Conservation (phyloP, 1,284 basidiomycete genomes). For the Rhizopogon hawkerae region DNA sequence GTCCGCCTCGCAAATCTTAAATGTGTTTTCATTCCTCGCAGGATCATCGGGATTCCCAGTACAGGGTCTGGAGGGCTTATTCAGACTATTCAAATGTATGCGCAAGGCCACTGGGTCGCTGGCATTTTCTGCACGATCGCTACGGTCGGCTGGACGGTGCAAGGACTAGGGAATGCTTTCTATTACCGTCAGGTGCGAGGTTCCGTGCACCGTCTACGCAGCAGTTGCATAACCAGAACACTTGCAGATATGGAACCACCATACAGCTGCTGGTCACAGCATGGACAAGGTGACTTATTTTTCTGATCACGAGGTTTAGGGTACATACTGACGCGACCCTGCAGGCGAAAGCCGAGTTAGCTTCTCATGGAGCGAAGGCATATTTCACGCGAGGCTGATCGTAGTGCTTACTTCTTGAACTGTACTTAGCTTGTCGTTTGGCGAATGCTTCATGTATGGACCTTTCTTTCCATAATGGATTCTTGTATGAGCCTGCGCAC, state of each 20-base stretch:
- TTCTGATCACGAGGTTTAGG: background rate
- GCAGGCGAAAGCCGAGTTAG: conserved; percentile 80
- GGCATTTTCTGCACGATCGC: conserved; percentile 74
- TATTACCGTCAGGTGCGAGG: conserved; percentile 68
- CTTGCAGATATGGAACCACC: conserved; percentile 74
- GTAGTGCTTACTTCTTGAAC: conserved; percentile 4
- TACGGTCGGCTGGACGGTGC: conserved; percentile 81
- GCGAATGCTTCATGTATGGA: conserved; percentile 14
- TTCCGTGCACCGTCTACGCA: conserved; percentile 6
- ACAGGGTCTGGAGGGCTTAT: conserved; percentile 95
- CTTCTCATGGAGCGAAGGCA: conserved; percentile 77
- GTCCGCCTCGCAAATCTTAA: conserved; percentile 12
- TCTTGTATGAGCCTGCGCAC: background rate
- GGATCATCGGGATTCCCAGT: conserved; percentile 83
- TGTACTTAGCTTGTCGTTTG: conserved; percentile 5
- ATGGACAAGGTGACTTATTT: conserved; percentile 58
- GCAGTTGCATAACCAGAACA: conserved; percentile 9
- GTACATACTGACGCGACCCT: conserved; percentile 9
- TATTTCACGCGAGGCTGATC: conserved; percentile 74
- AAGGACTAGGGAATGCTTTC: conserved; percentile 75
- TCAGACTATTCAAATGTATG: conserved; percentile 78
- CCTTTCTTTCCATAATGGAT: background rate
- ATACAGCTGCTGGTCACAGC: conserved; percentile 74
- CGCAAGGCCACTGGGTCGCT: conserved; percentile 55
- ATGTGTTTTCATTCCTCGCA: conserved; percentile 28